phyloP scores from a whole-genome alignment of 768 basidiomycete species.

The Leccinum barrowsii region DNA sequence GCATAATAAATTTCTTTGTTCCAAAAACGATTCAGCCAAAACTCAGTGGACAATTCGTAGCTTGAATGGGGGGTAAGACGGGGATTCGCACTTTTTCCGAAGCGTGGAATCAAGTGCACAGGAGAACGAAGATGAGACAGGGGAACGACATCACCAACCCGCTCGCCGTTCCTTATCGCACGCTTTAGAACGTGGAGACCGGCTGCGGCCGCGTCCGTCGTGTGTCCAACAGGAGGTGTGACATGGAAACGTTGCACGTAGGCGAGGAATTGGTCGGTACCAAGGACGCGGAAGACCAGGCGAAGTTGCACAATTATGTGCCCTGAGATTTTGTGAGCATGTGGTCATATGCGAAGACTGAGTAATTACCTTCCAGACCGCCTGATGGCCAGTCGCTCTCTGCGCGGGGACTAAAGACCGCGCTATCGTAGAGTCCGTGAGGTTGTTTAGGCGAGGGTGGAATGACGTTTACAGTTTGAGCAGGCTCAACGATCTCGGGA shows the following conservation, averaged over 20 bases:
- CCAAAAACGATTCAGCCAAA: not conserved
- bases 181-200: not conserved
- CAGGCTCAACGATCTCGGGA: not conserved
- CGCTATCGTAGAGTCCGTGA: not conserved
- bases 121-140: not conserved
- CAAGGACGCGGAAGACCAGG: not conserved
- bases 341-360: not conserved
- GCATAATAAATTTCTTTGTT: not conserved
- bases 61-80: not conserved
- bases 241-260: not conserved
- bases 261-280: not conserved
- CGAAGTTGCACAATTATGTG: not conserved
- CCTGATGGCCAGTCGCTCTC: not conserved
- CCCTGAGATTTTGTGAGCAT: not conserved
- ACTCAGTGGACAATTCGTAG: not conserved
- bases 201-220: not conserved
- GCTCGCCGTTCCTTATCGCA: not conserved
- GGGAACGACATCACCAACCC: not conserved
- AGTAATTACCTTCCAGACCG: not conserved
- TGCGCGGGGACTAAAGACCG: not conserved
- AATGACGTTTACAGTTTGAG: not conserved
- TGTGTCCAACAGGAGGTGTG: not conserved
- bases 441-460: not conserved
- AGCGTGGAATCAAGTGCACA: not conserved
- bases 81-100: not conserved